These are phyloP conservation scores for Solanum gandarillasii DNA, from an alignment of 257 asterid genomes.

Conservation along the genomic window DNA sequence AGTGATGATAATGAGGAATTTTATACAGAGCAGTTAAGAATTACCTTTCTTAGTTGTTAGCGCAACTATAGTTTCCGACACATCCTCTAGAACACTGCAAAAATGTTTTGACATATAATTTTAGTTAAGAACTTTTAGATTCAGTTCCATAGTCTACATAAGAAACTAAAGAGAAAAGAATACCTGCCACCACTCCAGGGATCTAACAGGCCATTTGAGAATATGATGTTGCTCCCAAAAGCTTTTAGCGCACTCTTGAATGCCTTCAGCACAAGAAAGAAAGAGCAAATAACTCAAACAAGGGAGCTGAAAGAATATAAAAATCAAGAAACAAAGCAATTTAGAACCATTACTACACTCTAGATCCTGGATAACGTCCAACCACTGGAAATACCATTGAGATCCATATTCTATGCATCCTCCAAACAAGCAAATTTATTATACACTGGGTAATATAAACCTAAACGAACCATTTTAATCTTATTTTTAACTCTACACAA, in stretches of 20 bases:
- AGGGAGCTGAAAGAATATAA: neutral
- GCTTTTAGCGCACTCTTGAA: constrained; percentile 39
- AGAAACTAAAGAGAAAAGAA: neutral
- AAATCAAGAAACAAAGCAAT: neutral
- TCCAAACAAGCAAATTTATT: neutral
- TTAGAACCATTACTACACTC: neutral
- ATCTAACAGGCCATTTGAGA: constrained; percentile 86
- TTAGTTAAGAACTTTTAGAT: neutral
- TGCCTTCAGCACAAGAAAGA: constrained; percentile 29
- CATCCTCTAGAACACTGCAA: constrained; percentile 72
- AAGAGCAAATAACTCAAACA: constrained; percentile 4
- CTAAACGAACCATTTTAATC: neutral
- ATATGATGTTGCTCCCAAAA: constrained; percentile 90
- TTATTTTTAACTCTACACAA: neutral
- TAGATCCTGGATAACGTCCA: neutral
- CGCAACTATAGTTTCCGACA: constrained; percentile 74
- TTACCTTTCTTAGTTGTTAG: constrained; percentile 73
- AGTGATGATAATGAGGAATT: neutral
- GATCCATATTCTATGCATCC: neutral
- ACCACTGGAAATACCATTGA: neutral
- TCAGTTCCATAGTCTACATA: neutral
- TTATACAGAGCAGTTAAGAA: neutral
- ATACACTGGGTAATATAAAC: neutral
- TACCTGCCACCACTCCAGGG: constrained; percentile 99
- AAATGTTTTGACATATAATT: neutral